phyloP scores from a whole-genome alignment of 2,329 filamentous ascomycete genomes.

The Coniochaeta hoffmannii region DNA sequence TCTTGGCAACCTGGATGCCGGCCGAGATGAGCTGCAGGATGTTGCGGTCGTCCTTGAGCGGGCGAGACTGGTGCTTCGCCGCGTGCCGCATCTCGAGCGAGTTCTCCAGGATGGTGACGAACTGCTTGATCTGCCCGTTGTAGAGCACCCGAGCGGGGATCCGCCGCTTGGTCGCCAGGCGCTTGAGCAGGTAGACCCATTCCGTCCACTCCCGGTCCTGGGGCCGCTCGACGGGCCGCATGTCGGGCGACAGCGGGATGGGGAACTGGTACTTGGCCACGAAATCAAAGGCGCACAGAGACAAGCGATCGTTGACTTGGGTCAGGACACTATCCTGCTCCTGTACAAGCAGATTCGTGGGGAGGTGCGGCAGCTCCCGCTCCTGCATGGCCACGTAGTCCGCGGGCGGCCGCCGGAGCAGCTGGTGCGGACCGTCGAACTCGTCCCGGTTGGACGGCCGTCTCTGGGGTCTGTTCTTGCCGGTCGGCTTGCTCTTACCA shows the following conservation, averaged over 20 bases:
- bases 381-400: slow-evolving; percentile 70
- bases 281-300: slow-evolving; percentile 83
- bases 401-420: slow-evolving; percentile 64
- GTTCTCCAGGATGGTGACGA: slow-evolving; percentile 83
- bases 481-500: slow-evolving; percentile 36
- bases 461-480: slow-evolving; percentile 48
- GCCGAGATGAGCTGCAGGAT: slow-evolving; percentile 82
- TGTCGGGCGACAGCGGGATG: slow-evolving; percentile 75
- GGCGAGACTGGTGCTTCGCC: slow-evolving; percentile 74
- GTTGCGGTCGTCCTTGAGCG: slow-evolving; percentile 81
- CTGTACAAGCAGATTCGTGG: slow-evolving; percentile 73
- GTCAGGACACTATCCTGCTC: slow-evolving; percentile 78
- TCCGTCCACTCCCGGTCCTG: slow-evolving; percentile 84
- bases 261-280: slow-evolving; percentile 88
- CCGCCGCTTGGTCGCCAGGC: slow-evolving; percentile 76
- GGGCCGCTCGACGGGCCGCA: slow-evolving; percentile 66
- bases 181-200: slow-evolving; percentile 83
- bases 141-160: slow-evolving; percentile 80
- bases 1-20: slow-evolving; percentile 80
- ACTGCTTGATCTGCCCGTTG: slow-evolving; percentile 86
- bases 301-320: slow-evolving; percentile 76
- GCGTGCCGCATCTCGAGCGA: slow-evolving; percentile 83
- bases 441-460: slow-evolving; percentile 77
- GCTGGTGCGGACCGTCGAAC: slow-evolving; percentile 82
- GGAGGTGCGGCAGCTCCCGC: slow-evolving; percentile 72